Evolutionary conservation across 2,329 filamentous ascomycete genomes (phyloP).

Genomic region (Hypoxylon sp.): DNA sequence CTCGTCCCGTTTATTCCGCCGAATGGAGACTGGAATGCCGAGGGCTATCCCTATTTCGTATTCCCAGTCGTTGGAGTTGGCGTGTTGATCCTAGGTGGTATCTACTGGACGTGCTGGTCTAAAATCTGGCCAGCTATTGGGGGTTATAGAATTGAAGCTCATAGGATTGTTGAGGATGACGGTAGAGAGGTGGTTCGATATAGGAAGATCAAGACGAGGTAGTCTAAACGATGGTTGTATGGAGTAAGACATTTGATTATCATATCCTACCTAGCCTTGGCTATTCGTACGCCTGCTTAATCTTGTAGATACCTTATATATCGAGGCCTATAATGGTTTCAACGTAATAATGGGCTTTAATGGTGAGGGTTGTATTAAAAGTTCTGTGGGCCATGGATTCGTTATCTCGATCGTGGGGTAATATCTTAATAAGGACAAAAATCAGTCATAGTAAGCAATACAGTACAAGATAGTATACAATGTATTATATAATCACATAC

Average conservation of each 20-base stretch:
- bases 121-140: constrained; percentile 64
- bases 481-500: not conserved
- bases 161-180: constrained; percentile 59
- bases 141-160: constrained; percentile 65
- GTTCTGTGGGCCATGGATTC: too few relatives aligned
- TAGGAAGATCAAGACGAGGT: constrained; percentile 50
- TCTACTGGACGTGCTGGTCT: constrained; percentile 70
- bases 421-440: too few relatives aligned
- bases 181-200: constrained; percentile 53
- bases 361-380: too few relatives aligned
- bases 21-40: constrained; percentile 61
- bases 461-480: too few relatives aligned
- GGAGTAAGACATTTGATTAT: not conserved
- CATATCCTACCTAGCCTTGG: not conserved
- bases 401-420: too few relatives aligned
- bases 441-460: too few relatives aligned
- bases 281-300: not conserved
- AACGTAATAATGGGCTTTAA: too few relatives aligned
- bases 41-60: constrained; percentile 69
- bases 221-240: not conserved
- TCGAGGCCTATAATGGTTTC: too few relatives aligned
- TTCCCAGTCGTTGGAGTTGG: constrained; percentile 69
- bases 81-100: constrained; percentile 64
- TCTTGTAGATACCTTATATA: not conserved
- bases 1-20: constrained; percentile 70